These are phyloP conservation scores for Plasmodium inui DNA, from an alignment of 169 alveolate genomes.

Conservation along the genomic window DNA sequence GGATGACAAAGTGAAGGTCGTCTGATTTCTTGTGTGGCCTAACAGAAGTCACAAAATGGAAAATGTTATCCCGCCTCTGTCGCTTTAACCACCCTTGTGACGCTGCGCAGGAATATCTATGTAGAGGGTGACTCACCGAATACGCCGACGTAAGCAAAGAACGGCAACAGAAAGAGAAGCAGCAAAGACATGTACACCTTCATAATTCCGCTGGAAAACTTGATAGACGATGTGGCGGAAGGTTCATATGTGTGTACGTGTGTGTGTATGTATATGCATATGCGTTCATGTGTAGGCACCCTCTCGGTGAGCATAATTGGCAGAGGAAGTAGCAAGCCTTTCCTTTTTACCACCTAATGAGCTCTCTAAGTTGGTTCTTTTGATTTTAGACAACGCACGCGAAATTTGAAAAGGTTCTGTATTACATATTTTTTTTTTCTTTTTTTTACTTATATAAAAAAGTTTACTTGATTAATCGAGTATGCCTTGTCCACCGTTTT, in stretches of 20 bases:
- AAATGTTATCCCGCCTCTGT: not conserved
- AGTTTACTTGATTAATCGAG: slow-evolving; percentile 60
- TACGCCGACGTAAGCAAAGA: slow-evolving; percentile 53
- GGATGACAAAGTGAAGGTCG: slow-evolving; percentile 43
- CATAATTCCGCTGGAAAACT: slow-evolving; percentile 65
- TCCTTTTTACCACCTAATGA: not conserved
- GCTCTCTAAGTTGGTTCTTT: not conserved
- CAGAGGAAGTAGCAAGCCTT: not conserved
- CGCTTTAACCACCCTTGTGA: not conserved
- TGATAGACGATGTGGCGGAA: not conserved
- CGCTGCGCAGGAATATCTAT: not conserved
- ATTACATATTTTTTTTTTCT: not conserved
- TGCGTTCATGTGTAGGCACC: not conserved
- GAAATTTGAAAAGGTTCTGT: not conserved
- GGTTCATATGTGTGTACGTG: not conserved
- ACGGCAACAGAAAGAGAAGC: slow-evolving; percentile 29
- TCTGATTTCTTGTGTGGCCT: slow-evolving; percentile 43
- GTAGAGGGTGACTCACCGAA: slow-evolving; percentile 24
- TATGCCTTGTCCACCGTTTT: slow-evolving; percentile 69
- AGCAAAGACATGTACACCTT: slow-evolving; percentile 29
- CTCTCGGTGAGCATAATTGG: not conserved
- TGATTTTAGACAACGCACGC: not conserved
- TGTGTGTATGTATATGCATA: not conserved
- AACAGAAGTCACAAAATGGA: not conserved
- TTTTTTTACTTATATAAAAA: not conserved